These are phyloP conservation scores for Rhodotorula sphaerocarpa DNA, from an alignment of 768 basidiomycete species.

Conservation along the genomic window DNA sequence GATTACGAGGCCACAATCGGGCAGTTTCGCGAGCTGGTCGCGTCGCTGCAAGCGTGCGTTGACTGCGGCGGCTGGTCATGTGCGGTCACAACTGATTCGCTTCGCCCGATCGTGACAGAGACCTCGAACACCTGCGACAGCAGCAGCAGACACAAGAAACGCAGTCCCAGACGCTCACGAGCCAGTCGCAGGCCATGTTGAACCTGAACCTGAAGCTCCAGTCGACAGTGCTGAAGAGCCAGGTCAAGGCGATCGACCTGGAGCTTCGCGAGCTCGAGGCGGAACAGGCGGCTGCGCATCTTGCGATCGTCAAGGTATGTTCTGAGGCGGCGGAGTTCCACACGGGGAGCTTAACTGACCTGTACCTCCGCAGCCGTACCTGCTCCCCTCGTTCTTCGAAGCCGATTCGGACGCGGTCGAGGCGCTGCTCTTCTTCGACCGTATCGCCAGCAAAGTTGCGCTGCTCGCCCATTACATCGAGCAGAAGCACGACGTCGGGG, in stretches of 20 bases:
- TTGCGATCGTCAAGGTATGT: constrained; percentile 70
- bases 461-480: constrained; percentile 74
- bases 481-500: constrained; percentile 72
- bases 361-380: constrained; percentile 57
- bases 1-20: constrained; percentile 80
- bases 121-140: constrained; percentile 71
- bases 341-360: neutral
- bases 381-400: constrained; percentile 83
- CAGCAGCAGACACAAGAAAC: constrained; percentile 77
- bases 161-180: constrained; percentile 71
- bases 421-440: constrained; percentile 86
- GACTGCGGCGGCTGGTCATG: constrained; percentile 28
- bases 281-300: constrained; percentile 66
- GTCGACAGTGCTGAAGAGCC: constrained; percentile 80
- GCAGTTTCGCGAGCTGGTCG: constrained; percentile 87
- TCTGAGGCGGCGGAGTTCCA: neutral
- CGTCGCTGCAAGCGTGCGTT: constrained; percentile 66
- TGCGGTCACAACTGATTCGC: too few relatives aligned
- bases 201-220: constrained; percentile 91
- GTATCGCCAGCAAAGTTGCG: constrained; percentile 76
- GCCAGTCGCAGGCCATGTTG: constrained; percentile 86
- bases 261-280: constrained; percentile 81
- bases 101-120: constrained; percentile 58
- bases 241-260: constrained; percentile 77
- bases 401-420: constrained; percentile 79